Base-by-base conservation (phyloP, 345 rosid genomes). In the Citropsis articulata region DNA sequence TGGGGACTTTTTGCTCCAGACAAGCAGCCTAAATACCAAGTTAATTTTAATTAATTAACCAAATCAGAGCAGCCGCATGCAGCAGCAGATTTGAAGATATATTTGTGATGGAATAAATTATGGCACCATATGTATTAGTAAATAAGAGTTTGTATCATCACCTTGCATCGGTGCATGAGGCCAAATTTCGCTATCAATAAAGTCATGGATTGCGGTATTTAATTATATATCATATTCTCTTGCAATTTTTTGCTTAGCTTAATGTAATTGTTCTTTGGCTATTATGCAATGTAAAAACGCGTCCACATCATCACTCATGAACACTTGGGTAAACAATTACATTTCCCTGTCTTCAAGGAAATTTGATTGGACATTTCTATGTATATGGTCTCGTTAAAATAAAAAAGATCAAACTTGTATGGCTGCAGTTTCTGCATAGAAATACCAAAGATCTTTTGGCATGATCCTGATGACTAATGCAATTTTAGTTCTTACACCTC, bases 1-100 rank as follows among this genome's bases (percentile, higher is more conserved):
- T 92, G 81, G 80, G 94, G 97, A 68, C 66, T 90, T 19, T 92
- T 89, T 78, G 38, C 5, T 9, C 93, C 93, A 0, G 81, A 88
- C 31, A 83, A 76, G 69, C 85, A 84, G 75, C 83, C 89, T 13
- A 92, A 92, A 80, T 92, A 92, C 65, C 74, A 31, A 1, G 81
- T 88, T 71, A 80, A 83, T 77, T 85, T 89, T 80, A 82, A 80
- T 77, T 88, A 64, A 53, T 14, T 53, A 18, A 53, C 16, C 18
- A 12, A 45, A 3, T 45, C 18, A 45, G 50, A 53, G 57, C 22
- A 14, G 22, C 57, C 4, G 56, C 5, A 16, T 50, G 18, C 56
- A 50, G 22, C 57, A 53, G 22, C 22, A 14, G 19, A 53, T 53
- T 53, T 53, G 22, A 16, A 53, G 57, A 18, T 4, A 53, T 13